These are phyloP conservation scores for Phaeosphaeriaceae sp. DNA, from an alignment of 2,329 filamentous ascomycete genomes.

Conservation along the genomic window DNA sequence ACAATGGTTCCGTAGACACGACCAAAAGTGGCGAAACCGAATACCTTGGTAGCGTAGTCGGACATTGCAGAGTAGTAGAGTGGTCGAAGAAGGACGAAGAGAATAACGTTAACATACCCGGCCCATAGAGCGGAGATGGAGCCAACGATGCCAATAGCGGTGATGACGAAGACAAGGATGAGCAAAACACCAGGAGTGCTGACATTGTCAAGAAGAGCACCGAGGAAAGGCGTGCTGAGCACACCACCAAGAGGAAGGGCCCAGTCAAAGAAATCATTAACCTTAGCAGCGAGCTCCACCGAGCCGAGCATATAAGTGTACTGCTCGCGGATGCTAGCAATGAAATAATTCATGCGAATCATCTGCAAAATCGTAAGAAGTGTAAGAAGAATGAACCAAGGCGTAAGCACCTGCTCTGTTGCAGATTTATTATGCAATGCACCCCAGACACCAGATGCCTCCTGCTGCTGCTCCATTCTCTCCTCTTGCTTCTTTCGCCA, in stretches of 20 bases:
- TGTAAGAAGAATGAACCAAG: conserved; percentile 84
- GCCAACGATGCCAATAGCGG: conserved; percentile 75
- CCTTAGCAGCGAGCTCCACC: conserved; percentile 62
- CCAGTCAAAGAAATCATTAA: conserved; percentile 85
- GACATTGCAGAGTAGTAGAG: conserved; percentile 91
- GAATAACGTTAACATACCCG: conserved; percentile 74
- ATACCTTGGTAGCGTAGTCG: conserved; percentile 88
- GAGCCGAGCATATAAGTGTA: conserved; percentile 76
- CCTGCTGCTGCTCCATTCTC: conserved; percentile 69
- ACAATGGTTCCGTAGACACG: conserved; percentile 90
- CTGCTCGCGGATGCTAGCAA: conserved; percentile 82
- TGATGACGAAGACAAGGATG: conserved; percentile 72
- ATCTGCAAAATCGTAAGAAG: conserved; percentile 72
- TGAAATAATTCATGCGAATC: conserved; percentile 82
- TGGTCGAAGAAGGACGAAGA: conserved; percentile 84
- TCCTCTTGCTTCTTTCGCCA: conserved; percentile 66
- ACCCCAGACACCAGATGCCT: conserved; percentile 80
- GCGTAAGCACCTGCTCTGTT: conserved; percentile 73
- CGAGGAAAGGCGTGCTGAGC: conserved; percentile 82
- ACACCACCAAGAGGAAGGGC: conserved; percentile 83
- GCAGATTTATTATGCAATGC: conserved; percentile 77
- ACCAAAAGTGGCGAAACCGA: conserved; percentile 87
- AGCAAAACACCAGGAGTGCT: conserved; percentile 73
- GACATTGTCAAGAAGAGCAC: conserved; percentile 75
- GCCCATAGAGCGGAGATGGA: conserved; percentile 72